Evolutionary conservation across 306 rosid genomes (phyloP).

Genomic region (Glycine latifolia): DNA sequence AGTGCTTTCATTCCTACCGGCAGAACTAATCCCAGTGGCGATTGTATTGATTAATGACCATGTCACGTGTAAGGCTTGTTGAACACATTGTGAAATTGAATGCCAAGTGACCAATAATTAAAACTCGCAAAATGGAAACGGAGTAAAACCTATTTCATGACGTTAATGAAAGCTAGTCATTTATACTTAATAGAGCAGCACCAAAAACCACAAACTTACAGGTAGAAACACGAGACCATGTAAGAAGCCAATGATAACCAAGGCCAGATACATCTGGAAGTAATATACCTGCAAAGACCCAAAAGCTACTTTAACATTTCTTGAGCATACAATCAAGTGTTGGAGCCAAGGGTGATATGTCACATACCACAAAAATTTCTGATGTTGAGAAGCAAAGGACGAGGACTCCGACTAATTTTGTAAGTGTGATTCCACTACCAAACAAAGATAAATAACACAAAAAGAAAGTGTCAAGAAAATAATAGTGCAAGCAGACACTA

Average conservation of each 20-base stretch:
- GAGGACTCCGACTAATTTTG: slow-evolving; percentile 91
- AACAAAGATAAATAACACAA: slow-evolving; percentile 42
- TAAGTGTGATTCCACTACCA: slow-evolving; percentile 92
- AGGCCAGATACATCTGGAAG: slow-evolving; percentile 95
- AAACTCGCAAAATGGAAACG: slow-evolving; percentile 15
- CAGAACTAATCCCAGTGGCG: slow-evolving; percentile 1
- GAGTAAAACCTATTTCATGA: slow-evolving; percentile 2
- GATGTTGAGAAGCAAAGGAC: slow-evolving; percentile 93
- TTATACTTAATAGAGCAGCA: slow-evolving; percentile 20
- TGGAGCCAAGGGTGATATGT: slow-evolving; percentile 43
- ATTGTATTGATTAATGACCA: slow-evolving; percentile 20
- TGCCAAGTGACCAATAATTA: neutral
- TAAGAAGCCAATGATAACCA: slow-evolving; percentile 94
- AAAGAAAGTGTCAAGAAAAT: slow-evolving; percentile 43
- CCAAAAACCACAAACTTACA: slow-evolving; percentile 58
- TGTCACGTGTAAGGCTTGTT: neutral
- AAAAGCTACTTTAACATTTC: slow-evolving; percentile 39
- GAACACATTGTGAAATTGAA: neutral
- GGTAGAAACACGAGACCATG: slow-evolving; percentile 98
- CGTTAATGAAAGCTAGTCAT: slow-evolving; percentile 7
- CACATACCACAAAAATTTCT: slow-evolving; percentile 90
- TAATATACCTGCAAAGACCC: slow-evolving; percentile 82
- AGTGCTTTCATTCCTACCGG: neutral
- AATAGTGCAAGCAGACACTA: slow-evolving; percentile 14
- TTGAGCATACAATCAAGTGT: slow-evolving; percentile 33